Evolutionary conservation across 1,139 yeast species (phyloP).

Genomic region (Kazachstania sp.): DNA sequence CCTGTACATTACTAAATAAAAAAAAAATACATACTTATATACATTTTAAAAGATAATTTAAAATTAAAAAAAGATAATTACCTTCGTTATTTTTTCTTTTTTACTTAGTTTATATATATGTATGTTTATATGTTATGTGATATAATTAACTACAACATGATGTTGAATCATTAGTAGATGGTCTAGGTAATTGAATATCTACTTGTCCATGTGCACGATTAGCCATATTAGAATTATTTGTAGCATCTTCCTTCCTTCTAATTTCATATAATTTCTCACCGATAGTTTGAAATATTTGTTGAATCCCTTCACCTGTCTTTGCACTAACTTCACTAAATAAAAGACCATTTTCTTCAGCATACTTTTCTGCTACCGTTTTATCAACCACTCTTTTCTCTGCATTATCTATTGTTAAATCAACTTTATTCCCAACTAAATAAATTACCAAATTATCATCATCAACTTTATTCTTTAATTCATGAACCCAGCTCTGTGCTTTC

Average conservation of each 20-base stretch:
- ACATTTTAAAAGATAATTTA: neutral
- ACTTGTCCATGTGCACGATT: constrained; percentile 7
- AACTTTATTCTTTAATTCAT: constrained; percentile 88
- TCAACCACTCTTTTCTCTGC: constrained; percentile 46
- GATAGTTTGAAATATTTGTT: constrained; percentile 70
- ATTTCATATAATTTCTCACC: constrained; percentile 50
- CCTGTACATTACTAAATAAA: neutral
- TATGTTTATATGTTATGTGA: neutral
- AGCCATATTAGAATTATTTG: constrained; percentile 12
- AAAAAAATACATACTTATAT: neutral
- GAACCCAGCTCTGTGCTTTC: constrained; percentile 93
- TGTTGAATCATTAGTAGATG: constrained; percentile 40
- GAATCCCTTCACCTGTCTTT: constrained; percentile 76
- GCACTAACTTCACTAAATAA: constrained; percentile 91
- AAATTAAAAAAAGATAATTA: neutral
- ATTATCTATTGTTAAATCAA: constrained; percentile 47
- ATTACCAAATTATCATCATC: constrained; percentile 64
- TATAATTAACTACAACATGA: constrained; percentile 30
- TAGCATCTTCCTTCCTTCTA: constrained; percentile 20
- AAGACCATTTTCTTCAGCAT: constrained; percentile 67
- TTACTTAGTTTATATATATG: neutral
- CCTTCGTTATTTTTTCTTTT: neutral
- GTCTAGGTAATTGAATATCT: constrained; percentile 39
- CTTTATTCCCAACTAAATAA: constrained; percentile 75
- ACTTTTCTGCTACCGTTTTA: constrained; percentile 45